phyloP scores from a whole-genome alignment of 176 grass and related monocot species.

The Paspalum notatum region DNA sequence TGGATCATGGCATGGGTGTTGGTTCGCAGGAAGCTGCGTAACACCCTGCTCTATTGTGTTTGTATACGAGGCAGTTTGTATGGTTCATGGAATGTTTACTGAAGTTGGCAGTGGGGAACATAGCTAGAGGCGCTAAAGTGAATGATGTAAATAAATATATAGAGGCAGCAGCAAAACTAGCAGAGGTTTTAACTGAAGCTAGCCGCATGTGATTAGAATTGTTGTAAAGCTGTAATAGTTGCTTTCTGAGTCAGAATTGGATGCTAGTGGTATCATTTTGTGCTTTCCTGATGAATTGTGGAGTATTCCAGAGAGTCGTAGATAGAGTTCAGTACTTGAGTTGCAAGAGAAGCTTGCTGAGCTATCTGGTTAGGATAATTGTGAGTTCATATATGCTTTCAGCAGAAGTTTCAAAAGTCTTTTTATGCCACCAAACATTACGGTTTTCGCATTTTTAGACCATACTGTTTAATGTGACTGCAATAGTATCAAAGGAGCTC shows the following conservation, averaged over 20 bases:
- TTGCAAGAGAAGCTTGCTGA: no score
- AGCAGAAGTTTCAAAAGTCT: no score
- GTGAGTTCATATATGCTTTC: no score
- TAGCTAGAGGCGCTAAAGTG: neutral
- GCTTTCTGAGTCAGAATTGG: neutral
- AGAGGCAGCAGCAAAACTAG: neutral
- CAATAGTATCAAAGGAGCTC: no score
- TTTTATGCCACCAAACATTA: no score
- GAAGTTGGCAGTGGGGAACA: neutral
- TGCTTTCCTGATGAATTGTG: neutral
- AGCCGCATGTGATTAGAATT: neutral
- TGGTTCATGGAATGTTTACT: constrained; percentile 27
- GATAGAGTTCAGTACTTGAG: no score
- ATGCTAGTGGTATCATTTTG: neutral
- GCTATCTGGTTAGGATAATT: no score
- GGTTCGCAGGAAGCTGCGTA: constrained; percentile 45
- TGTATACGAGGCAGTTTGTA: constrained; percentile 11
- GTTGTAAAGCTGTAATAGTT: neutral
- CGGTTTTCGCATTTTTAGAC: no score
- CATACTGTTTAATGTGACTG: no score
- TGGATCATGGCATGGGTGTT: constrained; percentile 18
- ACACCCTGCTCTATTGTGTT: constrained; percentile 7
- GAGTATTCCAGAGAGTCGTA: no score
- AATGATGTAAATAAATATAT: constrained; percentile 31
- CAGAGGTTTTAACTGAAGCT: neutral